Evolutionary conservation across 257 asterid species (phyloP).

Genomic region (Przewalskia tangutica): DNA sequence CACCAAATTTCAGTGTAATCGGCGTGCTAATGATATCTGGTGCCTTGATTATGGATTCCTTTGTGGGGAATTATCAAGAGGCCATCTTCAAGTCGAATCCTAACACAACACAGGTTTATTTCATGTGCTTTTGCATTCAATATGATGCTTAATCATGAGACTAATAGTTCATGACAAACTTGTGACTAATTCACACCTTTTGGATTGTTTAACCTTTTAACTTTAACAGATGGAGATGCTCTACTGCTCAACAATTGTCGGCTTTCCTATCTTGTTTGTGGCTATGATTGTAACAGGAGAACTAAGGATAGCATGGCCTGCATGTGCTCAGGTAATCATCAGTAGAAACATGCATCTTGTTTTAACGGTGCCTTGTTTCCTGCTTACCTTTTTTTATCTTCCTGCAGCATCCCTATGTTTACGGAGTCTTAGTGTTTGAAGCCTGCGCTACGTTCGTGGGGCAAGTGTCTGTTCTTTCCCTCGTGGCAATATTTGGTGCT

Average conservation of each 20-base stretch:
- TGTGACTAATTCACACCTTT: background rate
- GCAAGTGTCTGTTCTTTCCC: constrained; percentile 91
- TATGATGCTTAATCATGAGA: background rate
- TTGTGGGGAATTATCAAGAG: constrained; percentile 84
- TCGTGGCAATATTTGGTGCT: constrained; percentile 84
- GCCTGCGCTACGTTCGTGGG: constrained; percentile 93
- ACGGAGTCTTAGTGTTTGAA: constrained; percentile 81
- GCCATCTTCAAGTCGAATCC: constrained; percentile 84
- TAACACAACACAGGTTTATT: constrained; percentile 70
- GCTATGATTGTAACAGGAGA: constrained; percentile 92
- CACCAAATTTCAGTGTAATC: constrained; percentile 71
- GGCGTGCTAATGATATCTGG: constrained; percentile 85
- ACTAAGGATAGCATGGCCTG: constrained; percentile 61
- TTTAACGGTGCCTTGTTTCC: background rate
- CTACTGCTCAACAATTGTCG: constrained; percentile 89
- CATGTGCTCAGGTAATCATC: constrained; percentile 58
- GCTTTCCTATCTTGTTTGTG: constrained; percentile 89
- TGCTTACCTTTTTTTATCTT: background rate
- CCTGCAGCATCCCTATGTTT: constrained; percentile 81
- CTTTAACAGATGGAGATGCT: constrained; percentile 84
- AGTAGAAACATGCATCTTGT: background rate
- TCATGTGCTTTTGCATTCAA: too few species aligned
- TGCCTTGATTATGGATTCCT: constrained; percentile 78
- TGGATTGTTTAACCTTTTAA: background rate
- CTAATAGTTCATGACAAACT: background rate